These are phyloP conservation scores for Hymenoscyphus fructigenus DNA, from an alignment of 2,329 filamentous ascomycete species.

Conservation along the genomic window DNA sequence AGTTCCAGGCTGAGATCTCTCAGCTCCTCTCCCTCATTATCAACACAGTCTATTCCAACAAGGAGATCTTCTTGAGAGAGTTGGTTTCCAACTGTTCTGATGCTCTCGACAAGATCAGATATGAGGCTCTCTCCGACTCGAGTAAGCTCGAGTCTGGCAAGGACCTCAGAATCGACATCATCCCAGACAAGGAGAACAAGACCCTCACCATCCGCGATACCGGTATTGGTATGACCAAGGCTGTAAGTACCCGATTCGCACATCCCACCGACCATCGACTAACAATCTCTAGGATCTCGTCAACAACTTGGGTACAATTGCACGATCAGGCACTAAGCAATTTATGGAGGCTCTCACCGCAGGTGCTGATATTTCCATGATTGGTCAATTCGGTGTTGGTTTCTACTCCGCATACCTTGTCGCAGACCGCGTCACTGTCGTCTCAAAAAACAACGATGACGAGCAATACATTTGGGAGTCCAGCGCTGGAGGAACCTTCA, in stretches of 20 bases:
- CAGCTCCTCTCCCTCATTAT: conserved; percentile 99
- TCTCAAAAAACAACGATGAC: conserved; percentile 99
- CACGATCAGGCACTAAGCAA: conserved; percentile 98
- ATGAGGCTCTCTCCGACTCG: conserved; percentile 95
- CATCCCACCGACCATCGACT: conserved; percentile 35
- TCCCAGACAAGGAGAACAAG: conserved; percentile 96
- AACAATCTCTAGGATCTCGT: conserved; percentile 75
- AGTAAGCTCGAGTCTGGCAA: conserved; percentile 96
- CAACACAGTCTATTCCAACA: conserved; percentile 99
- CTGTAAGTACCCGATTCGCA: conserved; percentile 61
- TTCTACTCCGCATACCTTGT: conserved; percentile 99
- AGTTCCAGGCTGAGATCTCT: conserved; percentile 99
- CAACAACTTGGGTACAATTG: conserved; percentile 99
- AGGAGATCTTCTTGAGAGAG: conserved; percentile 99
- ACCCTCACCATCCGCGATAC: conserved; percentile 96
- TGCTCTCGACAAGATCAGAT: conserved; percentile 99
- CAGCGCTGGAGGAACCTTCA: conserved; percentile 95
- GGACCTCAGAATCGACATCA: conserved; percentile 98
- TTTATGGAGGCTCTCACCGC: conserved; percentile 99
- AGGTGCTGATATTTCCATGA: conserved; percentile 99
- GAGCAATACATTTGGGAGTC: conserved; percentile 99
- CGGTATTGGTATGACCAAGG: conserved; percentile 99
- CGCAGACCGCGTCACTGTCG: conserved; percentile 89
- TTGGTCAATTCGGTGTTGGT: conserved; percentile 99
- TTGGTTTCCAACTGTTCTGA: conserved; percentile 98